Conservation (phyloP, 495 filamentous ascomycete species). For the Apiosordaria backusii region DNA sequence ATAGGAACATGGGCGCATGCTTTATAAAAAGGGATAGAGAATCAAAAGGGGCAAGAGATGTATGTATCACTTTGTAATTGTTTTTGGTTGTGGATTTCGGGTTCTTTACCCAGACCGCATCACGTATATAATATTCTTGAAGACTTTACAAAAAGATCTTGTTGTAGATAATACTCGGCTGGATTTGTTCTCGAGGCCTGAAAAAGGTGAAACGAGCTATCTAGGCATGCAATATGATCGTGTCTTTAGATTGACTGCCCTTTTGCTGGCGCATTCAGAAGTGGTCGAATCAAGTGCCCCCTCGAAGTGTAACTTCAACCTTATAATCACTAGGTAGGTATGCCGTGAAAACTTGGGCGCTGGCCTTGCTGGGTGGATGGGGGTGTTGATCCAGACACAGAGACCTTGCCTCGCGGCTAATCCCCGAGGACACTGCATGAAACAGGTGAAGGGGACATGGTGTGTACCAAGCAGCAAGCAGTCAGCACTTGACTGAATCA, state of each 20-base stretch:
- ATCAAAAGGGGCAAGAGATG: neutral
- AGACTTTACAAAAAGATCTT: neutral
- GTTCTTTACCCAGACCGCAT: neutral
- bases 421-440: neutral
- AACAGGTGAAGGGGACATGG: neutral
- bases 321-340: too few species aligned
- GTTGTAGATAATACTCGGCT: neutral
- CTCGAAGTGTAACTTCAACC: too few species aligned
- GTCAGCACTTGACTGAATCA: conserved; percentile 3
- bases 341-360: too few species aligned
- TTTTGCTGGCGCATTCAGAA: too few species aligned
- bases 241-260: too few species aligned
- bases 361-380: too few species aligned
- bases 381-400: too few species aligned
- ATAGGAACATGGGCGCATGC: neutral
- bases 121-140: neutral
- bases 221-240: too few species aligned
- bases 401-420: too few species aligned
- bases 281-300: too few species aligned
- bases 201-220: too few species aligned
- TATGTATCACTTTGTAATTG: neutral
- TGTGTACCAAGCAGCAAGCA: neutral
- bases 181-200: neutral
- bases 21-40: neutral
- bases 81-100: neutral